Evolutionary conservation across 1,284 basidiomycete genomes (phyloP).

Genomic region (Ceratobasidium sp.): DNA sequence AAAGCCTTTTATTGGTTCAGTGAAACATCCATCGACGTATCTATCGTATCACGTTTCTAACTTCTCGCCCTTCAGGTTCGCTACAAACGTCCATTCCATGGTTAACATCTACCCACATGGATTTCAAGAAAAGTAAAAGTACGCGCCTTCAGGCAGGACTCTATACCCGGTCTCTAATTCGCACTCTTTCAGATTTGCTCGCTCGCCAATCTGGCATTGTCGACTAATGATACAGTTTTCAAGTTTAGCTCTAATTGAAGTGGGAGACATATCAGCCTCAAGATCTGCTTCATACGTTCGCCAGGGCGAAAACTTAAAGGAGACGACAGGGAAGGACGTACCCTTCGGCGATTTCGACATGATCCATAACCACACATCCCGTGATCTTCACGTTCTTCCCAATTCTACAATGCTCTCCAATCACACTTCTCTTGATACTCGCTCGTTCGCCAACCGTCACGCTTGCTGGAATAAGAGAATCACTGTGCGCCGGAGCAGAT

Average conservation of each 20-base stretch:
- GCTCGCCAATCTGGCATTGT: slow-evolving; percentile 83
- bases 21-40: neutral
- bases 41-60: slow-evolving; percentile 59
- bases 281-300: neutral
- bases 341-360: slow-evolving; percentile 89
- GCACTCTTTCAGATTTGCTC: slow-evolving; percentile 83
- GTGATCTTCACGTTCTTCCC: slow-evolving; percentile 88
- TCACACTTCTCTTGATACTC: slow-evolving; percentile 87
- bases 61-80: slow-evolving; percentile 73
- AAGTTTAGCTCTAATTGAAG: slow-evolving; percentile 77
- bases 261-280: slow-evolving; percentile 19
- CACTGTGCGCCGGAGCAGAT: slow-evolving; percentile 57
- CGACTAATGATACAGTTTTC: slow-evolving; percentile 90
- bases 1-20: neutral
- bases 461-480: slow-evolving; percentile 85
- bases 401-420: slow-evolving; percentile 90
- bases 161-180: slow-evolving; percentile 92
- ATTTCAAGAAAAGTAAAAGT: neutral
- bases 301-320: no score
- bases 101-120: no score
- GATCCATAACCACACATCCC: slow-evolving; percentile 91
- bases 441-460: slow-evolving; percentile 87
- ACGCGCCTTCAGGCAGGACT: slow-evolving; percentile 77
- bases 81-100: slow-evolving; percentile 54
- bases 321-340: slow-evolving; percentile 20